Evolutionary conservation across 441 rosid species (phyloP), one percentile per base, ranked within the genome.

Genomic region (Adansonia gregorii): DNA sequence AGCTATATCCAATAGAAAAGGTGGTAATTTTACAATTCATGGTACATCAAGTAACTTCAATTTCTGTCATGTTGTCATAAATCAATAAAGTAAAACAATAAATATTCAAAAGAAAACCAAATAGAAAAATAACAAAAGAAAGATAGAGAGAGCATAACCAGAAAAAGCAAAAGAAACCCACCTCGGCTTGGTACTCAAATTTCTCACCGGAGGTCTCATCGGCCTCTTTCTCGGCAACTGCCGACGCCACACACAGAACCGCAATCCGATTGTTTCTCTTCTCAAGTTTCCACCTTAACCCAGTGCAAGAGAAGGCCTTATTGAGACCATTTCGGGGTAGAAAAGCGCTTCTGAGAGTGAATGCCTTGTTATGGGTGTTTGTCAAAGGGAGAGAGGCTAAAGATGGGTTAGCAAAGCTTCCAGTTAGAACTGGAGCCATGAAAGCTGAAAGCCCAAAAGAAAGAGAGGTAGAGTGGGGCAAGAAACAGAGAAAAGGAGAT

Each of bases 161-260:
- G n/a, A 17, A 41, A 75, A 81, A 70, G 24, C 43, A 48, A 6
- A 66, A 80, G 66, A 76, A 49, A 66, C 90, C 78, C 84, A 95
- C 99, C 97, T 95, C 99, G 8, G 99, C 98, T 86, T 95, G 99
- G 83, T 94, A 95, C 90, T 94, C 97, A 58, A 84, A 94, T 84
- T 92, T 91, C 91, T 95, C 99, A 64, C 92, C 94, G 3, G 97
- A 83, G 41, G 86, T 76, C 78, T 91, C 97, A 0, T 90, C 76
- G 17, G 94, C 87, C 48, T 92, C 97, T 64, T 95, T 89, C 87
- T 95, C 99, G 2, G 93, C 97, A 55, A 95, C 97, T 0, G 95
- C 92, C 0, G 74, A 49, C 19, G 98, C 94, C 75, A 89, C 92
- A 41, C 94, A 92, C 27, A 92, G 83, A 8, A 92, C 83, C 1